Conservation (phyloP, 2,329 filamentous ascomycete species). For the Exserohilum turcica region DNA sequence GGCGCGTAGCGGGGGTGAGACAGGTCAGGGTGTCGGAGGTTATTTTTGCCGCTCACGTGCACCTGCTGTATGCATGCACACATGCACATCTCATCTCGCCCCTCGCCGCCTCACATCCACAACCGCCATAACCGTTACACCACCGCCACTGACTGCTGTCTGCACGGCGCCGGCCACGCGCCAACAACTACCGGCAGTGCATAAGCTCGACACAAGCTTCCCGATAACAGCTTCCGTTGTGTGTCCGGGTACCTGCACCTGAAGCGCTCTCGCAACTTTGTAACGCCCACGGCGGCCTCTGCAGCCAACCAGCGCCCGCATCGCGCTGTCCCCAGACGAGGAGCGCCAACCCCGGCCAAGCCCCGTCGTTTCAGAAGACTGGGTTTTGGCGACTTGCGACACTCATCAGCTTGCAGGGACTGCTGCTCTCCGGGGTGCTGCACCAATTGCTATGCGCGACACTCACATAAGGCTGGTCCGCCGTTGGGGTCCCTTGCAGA, state of each 20-base stretch:
- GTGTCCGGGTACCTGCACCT: conserved; percentile 19
- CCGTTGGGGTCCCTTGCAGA: conserved; percentile 21
- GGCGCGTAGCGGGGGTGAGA: not conserved
- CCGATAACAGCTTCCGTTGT: conserved; percentile 18
- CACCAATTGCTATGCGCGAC: conserved; percentile 18
- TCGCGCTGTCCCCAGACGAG: not conserved
- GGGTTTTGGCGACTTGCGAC: conserved; percentile 25
- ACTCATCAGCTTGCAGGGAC: conserved; percentile 20
- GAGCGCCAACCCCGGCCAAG: conserved; percentile 9
- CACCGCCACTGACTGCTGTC: not conserved
- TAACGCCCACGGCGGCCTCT: conserved; percentile 8
- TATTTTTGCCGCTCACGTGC: not conserved
- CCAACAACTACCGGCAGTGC: not conserved
- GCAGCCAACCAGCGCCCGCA: conserved; percentile 19
- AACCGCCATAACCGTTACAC: conserved; percentile 5
- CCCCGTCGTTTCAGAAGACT: conserved; percentile 30
- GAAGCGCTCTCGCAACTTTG: conserved; percentile 30
- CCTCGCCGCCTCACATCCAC: not conserved
- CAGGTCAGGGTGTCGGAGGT: not conserved
- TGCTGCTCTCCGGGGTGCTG: conserved; percentile 11
- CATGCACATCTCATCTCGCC: not conserved
- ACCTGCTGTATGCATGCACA: too few species aligned
- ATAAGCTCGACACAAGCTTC: conserved; percentile 13
- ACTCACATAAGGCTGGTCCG: not conserved
- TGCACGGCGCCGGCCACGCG: conserved; percentile 1